Base-by-base conservation (phyloP, 129 eudicot species). In the Centrapalus pauciflorus region DNA sequence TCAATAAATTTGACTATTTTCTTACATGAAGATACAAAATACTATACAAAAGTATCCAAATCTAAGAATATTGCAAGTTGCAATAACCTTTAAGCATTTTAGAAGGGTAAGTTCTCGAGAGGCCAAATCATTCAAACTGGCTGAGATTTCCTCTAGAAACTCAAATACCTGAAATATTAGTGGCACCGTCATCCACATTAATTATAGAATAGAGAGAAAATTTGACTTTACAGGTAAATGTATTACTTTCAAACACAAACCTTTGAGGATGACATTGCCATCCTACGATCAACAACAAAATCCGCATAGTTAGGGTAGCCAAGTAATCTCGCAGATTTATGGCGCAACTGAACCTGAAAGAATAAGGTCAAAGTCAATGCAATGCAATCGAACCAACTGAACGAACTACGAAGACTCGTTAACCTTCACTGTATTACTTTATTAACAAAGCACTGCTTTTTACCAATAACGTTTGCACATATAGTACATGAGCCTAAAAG, bases 241-340 rank as follows among this genome's bases (percentile, higher is more conserved):
- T 14, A 35, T 20, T 16, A 17, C 6, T 27, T 50, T 20, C 9
- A 35, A 34, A 32, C 67, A 61, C 57, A 24, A 61, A 93, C 99
- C 96, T 89, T 93, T n/a, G 88, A 71, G 11, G 95, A 89, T 19
- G 95, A 85, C 68, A 79, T 89, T 70, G 89, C 96, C 99, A 93
- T 93, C 80, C 96, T 82, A 57, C 41, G 74, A 61, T 81, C 72
- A 56, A 77, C 71, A 57, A 87, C 87, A 75, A 84, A 93, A 45
- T 89, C 99, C 5, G 96, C 96, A 74, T 81, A 93, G 70, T 86
- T 93, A 16, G 77, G 59, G 65, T 83, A 89, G 76, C 96, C 99
- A 76, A 93, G 99, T 77, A 93, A 76, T 66, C 93, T 79, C 45
- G 99, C 95, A 82, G 84, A 79, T 70, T 84, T 93, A 71, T 93